A percentile compares a stretch with the other conserved stretches of the same genome.
Evolutionary conservation across 805 yeast genomes (phyloP).

Genomic region (Candida sphagnicola): DNA sequence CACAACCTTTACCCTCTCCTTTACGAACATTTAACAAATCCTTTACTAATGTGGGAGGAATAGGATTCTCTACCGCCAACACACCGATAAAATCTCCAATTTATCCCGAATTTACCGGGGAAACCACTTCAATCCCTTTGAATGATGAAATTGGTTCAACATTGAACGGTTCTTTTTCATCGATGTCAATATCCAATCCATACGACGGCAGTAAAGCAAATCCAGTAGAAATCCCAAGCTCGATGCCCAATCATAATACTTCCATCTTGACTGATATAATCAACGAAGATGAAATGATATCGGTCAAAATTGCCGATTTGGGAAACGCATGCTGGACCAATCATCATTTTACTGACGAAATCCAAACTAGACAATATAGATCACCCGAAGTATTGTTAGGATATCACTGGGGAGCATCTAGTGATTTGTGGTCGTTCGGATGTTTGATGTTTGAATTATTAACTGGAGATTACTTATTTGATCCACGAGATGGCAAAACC

Average conservation of each 20-base stretch:
- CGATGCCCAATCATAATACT: constrained; percentile 1
- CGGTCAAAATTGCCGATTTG: constrained; percentile 64
- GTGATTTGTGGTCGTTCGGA: constrained; percentile 96
- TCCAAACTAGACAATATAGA: constrained; percentile 65
- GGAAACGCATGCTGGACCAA: constrained; percentile 68
- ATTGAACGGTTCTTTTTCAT: constrained; percentile 35
- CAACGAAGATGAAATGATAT: constrained; percentile 51
- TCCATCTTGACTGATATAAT: constrained; percentile 11
- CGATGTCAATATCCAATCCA: constrained; percentile 38
- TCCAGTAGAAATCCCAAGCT: constrained; percentile 15
- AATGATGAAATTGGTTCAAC: constrained; percentile 13
- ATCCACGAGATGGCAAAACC: constrained; percentile 74
- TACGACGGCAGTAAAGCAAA: constrained; percentile 12
- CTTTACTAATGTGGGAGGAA: constrained; percentile 32
- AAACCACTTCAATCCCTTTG: neutral
- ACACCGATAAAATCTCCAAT: constrained; percentile 29
- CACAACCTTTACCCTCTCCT: constrained; percentile 92
- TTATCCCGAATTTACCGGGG: constrained; percentile 1
- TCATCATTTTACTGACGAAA: constrained; percentile 63
- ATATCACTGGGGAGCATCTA: constrained; percentile 88
- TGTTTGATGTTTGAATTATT: constrained; percentile 85
- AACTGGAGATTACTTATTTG: constrained; percentile 93
- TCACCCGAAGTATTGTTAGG: constrained; percentile 68
- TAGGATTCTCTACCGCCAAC: constrained; percentile 36
- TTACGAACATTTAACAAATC: constrained; percentile 53